Conservation (phyloP, 192 early-diverging fungal genomes). For the Linnemannia schmuckeri region DNA sequence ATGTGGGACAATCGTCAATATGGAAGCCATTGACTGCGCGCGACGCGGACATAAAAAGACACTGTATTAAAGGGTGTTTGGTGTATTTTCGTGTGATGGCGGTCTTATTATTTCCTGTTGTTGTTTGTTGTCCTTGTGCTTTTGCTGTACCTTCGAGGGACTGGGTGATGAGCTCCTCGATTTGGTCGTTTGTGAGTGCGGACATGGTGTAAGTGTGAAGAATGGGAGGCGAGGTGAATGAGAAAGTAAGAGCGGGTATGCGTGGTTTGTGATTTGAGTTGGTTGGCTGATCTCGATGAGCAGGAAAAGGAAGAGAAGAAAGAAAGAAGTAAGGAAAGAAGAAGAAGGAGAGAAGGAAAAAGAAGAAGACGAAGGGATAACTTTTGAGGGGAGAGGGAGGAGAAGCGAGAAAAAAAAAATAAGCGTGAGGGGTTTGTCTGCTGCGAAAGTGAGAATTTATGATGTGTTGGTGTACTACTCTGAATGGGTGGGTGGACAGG, state of each 20-base stretch:
- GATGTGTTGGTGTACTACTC: no score
- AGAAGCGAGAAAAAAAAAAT: not conserved
- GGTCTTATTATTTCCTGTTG: not conserved
- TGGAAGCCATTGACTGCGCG: no score
- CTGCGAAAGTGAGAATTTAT: no score
- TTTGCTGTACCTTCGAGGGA: conserved; percentile 38
- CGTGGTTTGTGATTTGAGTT: not conserved
- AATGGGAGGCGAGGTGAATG: not conserved
- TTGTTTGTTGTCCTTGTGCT: not conserved
- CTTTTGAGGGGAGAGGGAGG: not conserved
- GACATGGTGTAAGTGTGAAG: conserved; percentile 31
- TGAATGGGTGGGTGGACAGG: no score
- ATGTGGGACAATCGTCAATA: not conserved
- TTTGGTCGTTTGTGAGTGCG: conserved; percentile 52
- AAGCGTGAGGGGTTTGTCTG: no score
- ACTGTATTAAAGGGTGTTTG: not conserved
- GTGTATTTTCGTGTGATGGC: not conserved
- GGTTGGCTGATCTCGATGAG: not conserved
- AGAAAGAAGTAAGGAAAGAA: not conserved
- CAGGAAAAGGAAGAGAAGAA: not conserved
- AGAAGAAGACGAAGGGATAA: not conserved
- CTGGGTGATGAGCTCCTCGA: conserved; percentile 53
- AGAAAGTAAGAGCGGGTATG: not conserved
- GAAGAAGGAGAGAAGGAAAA: not conserved
- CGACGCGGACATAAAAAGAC: not conserved